Evolutionary conservation across 2,329 filamentous ascomycete genomes (phyloP).

Genomic region (Colletotrichum simmondsii): DNA sequence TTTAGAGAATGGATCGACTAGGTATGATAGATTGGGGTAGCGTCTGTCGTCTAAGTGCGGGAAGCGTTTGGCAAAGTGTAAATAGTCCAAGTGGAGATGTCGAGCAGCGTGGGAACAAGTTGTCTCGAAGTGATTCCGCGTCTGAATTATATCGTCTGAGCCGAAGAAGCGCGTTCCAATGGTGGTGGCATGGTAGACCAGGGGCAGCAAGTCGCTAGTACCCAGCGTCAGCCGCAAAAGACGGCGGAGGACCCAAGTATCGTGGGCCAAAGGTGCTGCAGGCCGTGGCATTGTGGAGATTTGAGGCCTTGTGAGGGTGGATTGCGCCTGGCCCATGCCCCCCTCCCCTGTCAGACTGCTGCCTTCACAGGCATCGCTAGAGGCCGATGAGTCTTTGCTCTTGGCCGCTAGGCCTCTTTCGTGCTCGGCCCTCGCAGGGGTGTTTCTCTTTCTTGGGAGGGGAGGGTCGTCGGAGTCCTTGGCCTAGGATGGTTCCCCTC

Average conservation of each 20-base stretch:
- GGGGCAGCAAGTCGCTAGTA: not conserved
- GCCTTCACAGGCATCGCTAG: conserved; percentile 8
- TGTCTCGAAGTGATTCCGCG: conserved; percentile 7
- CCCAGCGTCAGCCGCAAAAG: conserved; percentile 8
- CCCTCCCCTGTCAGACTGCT: conserved; percentile 24
- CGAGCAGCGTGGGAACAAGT: conserved; percentile 2
- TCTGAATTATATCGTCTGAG: conserved; percentile 30
- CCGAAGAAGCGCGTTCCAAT: conserved; percentile 3
- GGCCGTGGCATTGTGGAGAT: conserved; percentile 24
- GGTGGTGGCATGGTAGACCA: not conserved
- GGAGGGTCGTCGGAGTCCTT: not conserved
- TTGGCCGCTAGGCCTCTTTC: conserved; percentile 17
- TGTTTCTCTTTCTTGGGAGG: not conserved
- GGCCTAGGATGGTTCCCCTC: not conserved
- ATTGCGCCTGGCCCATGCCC: conserved; percentile 6
- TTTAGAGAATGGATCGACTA: conserved; percentile 12
- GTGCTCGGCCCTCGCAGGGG: not conserved
- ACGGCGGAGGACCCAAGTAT: conserved; percentile 13
- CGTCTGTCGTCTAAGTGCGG: conserved; percentile 3
- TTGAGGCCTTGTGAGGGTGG: conserved; percentile 22
- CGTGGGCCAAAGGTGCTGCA: not conserved
- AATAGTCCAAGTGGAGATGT: conserved; percentile 23
- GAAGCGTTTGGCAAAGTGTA: conserved; percentile 20
- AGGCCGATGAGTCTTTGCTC: conserved; percentile 27
- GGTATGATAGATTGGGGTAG: conserved; percentile 1